Conservation (phyloP, 2,329 filamentous ascomycete genomes). For the Ramichloridium luteum region DNA sequence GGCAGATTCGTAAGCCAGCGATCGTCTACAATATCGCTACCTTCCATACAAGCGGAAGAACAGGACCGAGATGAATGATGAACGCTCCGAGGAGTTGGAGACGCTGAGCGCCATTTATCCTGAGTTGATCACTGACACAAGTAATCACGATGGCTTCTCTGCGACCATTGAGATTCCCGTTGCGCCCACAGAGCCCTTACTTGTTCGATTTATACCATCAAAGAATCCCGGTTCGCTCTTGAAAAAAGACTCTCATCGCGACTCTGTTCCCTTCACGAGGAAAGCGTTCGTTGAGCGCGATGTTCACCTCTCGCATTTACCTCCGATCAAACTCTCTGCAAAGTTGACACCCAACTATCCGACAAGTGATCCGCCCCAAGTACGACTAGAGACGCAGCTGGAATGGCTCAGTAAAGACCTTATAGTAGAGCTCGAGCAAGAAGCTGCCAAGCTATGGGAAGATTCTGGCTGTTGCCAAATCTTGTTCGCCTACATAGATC, state of each 20-base stretch:
- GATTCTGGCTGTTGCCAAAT: conserved; percentile 46
- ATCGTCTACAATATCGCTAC: too few species aligned
- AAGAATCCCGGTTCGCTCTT: background rate
- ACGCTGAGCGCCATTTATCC: conserved; percentile 51
- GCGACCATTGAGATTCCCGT: conserved; percentile 46
- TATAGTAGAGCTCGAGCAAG: conserved; percentile 34
- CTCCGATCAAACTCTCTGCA: conserved; percentile 42
- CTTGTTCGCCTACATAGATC: conserved; percentile 48
- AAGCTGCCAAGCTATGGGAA: conserved; percentile 44
- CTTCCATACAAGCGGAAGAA: too few species aligned
- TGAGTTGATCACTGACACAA: conserved; percentile 40
- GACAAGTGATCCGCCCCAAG: conserved; percentile 36
- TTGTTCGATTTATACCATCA: conserved; percentile 20
- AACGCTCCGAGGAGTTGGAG: conserved; percentile 47
- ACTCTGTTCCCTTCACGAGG: conserved; percentile 2
- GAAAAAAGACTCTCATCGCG: conserved; percentile 5
- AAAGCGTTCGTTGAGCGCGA: conserved; percentile 24
- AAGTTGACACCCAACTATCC: conserved; percentile 46
- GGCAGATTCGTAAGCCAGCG: too few species aligned
- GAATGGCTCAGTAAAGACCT: conserved; percentile 41
- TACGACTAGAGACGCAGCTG: conserved; percentile 37
- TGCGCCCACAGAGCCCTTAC: conserved; percentile 41
- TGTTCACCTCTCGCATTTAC: conserved; percentile 42
- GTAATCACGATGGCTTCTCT: conserved; percentile 31
- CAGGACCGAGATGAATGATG: too few species aligned